Evolutionary conservation across 2,329 filamentous ascomycete genomes (phyloP).

Genomic region (Penicillium crustosum): DNA sequence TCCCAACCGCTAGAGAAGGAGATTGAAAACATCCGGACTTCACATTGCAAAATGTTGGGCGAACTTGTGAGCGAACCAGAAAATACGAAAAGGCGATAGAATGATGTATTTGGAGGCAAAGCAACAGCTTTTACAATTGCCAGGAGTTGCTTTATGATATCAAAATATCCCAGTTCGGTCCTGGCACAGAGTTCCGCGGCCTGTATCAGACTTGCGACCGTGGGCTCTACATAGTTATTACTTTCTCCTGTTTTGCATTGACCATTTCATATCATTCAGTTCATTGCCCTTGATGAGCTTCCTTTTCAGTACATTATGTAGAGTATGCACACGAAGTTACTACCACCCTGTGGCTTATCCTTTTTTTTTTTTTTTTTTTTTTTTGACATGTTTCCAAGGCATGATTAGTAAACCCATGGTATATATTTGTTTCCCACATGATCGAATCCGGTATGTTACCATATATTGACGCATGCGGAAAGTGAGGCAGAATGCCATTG

Average conservation of each 20-base stretch:
- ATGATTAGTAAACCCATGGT: background rate
- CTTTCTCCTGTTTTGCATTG: too few relatives aligned
- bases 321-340: background rate
- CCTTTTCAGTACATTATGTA: background rate
- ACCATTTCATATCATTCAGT: too few relatives aligned
- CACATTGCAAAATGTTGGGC: too few relatives aligned
- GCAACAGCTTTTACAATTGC: too few relatives aligned
- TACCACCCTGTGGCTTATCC: background rate
- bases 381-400: background rate
- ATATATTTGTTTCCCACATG: background rate
- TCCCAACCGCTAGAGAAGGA: background rate
- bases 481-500: background rate
- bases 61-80: too few relatives aligned
- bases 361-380: too few relatives aligned
- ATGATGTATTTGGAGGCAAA: too few relatives aligned
- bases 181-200: background rate
- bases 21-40: too few relatives aligned
- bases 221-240: background rate
- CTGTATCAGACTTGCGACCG: background rate
- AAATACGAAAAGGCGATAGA: too few relatives aligned
- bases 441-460: background rate
- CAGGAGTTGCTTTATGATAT: too few relatives aligned
- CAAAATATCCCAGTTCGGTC: too few relatives aligned
- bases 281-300: background rate
- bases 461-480: slow-evolving; percentile 5